phyloP scores from a whole-genome alignment of 1,139 yeast species.

The Yamadazyma diospyri region DNA sequence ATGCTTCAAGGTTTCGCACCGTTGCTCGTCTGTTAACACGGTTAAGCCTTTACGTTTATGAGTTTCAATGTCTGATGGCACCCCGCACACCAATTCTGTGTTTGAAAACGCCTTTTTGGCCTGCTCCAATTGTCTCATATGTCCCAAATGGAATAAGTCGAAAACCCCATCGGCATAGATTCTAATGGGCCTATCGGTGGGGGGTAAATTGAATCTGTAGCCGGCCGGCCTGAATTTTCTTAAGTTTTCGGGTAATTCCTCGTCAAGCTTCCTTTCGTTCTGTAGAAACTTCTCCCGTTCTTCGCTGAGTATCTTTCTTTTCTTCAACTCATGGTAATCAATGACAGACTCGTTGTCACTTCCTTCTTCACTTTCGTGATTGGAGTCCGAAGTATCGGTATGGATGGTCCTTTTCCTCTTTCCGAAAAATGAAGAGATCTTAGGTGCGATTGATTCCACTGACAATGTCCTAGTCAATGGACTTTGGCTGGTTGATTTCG shows the following conservation, averaged over 20 bases:
- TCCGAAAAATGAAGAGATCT: slow-evolving; percentile 36
- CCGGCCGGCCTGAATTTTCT: slow-evolving; percentile 73
- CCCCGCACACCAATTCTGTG: slow-evolving; percentile 82
- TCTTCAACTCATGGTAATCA: slow-evolving; percentile 14
- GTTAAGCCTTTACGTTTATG: slow-evolving; percentile 92
- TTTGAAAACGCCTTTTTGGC: slow-evolving; percentile 90
- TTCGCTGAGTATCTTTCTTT: slow-evolving; percentile 21
- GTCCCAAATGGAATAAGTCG: slow-evolving; percentile 94
- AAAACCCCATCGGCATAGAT: slow-evolving; percentile 97
- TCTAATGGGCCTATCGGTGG: slow-evolving; percentile 80
- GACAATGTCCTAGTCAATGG: slow-evolving; percentile 33
- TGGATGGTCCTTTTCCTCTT: slow-evolving; percentile 22
- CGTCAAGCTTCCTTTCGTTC: slow-evolving; percentile 54
- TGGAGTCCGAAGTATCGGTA: slow-evolving; percentile 14
- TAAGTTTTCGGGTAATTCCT: slow-evolving; percentile 56
- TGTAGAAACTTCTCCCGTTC: slow-evolving; percentile 41
- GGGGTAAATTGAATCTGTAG: slow-evolving; percentile 72
- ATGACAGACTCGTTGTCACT: slow-evolving; percentile 9
- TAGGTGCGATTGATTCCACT: slow-evolving; percentile 41
- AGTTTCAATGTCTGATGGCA: slow-evolving; percentile 86
- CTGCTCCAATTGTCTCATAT: slow-evolving; percentile 95
- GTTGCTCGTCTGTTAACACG: slow-evolving; percentile 80
- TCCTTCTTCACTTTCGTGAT: slow-evolving; percentile 17
- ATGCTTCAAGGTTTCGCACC: slow-evolving; percentile 84
- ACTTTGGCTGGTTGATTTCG: slow-evolving; percentile 11